These are phyloP conservation scores for Macadamia tetraphylla DNA, from an alignment of 164 flowering plant species.

Conservation along the genomic window DNA sequence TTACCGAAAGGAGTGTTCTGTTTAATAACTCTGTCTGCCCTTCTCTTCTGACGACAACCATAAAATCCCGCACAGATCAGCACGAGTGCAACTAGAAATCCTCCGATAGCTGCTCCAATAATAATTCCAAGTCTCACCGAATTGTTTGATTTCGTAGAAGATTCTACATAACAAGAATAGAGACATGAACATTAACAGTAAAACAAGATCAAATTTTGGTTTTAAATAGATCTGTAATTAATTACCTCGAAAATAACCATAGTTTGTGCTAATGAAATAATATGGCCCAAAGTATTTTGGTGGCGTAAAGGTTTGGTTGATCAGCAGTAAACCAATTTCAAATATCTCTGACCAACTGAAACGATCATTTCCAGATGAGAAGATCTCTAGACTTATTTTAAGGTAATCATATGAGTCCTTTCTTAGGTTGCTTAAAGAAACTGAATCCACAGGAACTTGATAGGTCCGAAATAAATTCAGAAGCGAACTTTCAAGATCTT, in stretches of 20 bases:
- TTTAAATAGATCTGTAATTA: slow-evolving; percentile 11
- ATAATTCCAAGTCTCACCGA: slow-evolving; percentile 27
- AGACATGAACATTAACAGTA: background rate
- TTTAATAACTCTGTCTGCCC: slow-evolving; percentile 29
- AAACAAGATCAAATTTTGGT: background rate
- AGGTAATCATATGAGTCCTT: slow-evolving; percentile 27
- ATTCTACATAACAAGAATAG: background rate
- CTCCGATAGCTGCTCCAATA: slow-evolving; percentile 44
- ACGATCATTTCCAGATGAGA: slow-evolving; percentile 33
- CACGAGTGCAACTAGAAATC: slow-evolving; percentile 25
- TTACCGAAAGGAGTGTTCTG: slow-evolving; percentile 39
- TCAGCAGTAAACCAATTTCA: slow-evolving; percentile 31
- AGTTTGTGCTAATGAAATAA: slow-evolving; percentile 21
- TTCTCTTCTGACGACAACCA: slow-evolving; percentile 34
- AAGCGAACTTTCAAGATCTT: slow-evolving; percentile 22
- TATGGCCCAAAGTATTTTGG: slow-evolving; percentile 32
- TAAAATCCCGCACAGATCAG: slow-evolving; percentile 28
- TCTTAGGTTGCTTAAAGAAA: slow-evolving; percentile 36
- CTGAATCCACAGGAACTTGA: slow-evolving; percentile 41
- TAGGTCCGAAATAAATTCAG: slow-evolving; percentile 17
- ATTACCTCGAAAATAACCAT: too few species aligned
- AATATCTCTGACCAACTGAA: slow-evolving; percentile 36
- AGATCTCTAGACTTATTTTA: slow-evolving; percentile 25
- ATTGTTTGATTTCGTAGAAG: slow-evolving; percentile 18
- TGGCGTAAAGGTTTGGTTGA: slow-evolving; percentile 36